Conservation (phyloP, 1,284 basidiomycete genomes). For the Fomitopsis schrenkii region DNA sequence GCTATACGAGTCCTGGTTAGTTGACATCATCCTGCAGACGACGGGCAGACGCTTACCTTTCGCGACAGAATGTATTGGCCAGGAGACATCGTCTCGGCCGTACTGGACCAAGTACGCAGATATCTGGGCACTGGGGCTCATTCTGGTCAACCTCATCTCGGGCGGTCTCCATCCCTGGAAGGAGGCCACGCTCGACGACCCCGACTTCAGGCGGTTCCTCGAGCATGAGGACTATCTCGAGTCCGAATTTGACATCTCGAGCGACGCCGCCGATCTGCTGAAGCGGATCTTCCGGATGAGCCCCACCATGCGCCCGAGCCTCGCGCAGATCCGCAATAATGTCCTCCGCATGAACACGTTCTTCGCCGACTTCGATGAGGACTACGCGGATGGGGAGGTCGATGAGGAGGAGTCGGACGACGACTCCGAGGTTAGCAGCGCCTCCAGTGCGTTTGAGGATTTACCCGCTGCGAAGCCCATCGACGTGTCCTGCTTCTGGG, state of each 20-base stretch:
- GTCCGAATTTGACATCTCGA: constrained; percentile 71
- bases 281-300: constrained; percentile 55
- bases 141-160: constrained; percentile 71
- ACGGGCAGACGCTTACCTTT: neutral
- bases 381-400: constrained; percentile 6
- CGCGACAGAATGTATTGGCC: constrained; percentile 24
- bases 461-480: constrained; percentile 1
- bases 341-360: constrained; percentile 63
- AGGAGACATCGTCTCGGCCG: constrained; percentile 13
- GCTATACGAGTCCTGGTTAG: constrained; percentile 61
- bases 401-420: neutral
- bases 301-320: constrained; percentile 47
- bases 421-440: neutral
- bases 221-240: constrained; percentile 65
- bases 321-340: constrained; percentile 58
- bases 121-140: constrained; percentile 78
- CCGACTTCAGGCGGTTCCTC: constrained; percentile 55
- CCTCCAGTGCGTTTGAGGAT: neutral
- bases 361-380: constrained; percentile 53
- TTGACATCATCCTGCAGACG: neutral
- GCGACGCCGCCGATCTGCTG: constrained; percentile 53
- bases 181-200: constrained; percentile 67
- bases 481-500: constrained; percentile 6
- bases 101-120: constrained; percentile 81
- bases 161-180: constrained; percentile 82